A percentile compares a stretch with the other conserved stretches of the same genome.
These are phyloP conservation scores for Prunus mongolica DNA, from an alignment of 306 rosid genomes.

Conservation along the genomic window DNA sequence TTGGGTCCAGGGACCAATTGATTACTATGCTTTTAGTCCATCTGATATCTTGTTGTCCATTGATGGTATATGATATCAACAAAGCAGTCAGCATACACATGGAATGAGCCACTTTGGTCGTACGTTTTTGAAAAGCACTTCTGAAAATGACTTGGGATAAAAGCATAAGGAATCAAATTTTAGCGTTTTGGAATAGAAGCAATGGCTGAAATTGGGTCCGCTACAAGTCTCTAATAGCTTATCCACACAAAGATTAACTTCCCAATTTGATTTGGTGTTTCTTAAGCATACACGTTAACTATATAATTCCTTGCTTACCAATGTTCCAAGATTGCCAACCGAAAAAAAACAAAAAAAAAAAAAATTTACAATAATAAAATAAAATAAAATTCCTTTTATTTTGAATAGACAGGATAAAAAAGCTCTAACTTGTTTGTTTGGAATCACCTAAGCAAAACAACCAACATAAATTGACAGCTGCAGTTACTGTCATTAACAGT, in stretches of 20 bases:
- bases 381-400: too few relatives aligned
- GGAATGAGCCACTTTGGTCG: background rate
- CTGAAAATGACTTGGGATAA: constrained; percentile 10
- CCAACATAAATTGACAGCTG: background rate
- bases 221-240: too few relatives aligned
- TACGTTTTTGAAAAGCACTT: background rate
- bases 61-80: background rate
- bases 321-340: too few relatives aligned
- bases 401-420: too few relatives aligned
- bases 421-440: background rate
- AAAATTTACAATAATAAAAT: too few relatives aligned
- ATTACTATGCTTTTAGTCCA: background rate
- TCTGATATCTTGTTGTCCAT: background rate
- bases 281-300: too few relatives aligned
- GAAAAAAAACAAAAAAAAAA: too few relatives aligned
- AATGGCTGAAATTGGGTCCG: background rate
- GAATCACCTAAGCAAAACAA: background rate
- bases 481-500: background rate
- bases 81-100: constrained; percentile 3
- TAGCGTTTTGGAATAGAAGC: background rate
- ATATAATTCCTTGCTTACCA: too few relatives aligned
- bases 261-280: too few relatives aligned
- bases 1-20: background rate
- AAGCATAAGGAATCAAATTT: constrained; percentile 3
- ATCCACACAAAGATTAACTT: too few relatives aligned